A percentile compares a stretch with the other conserved stretches of the same genome.
phyloP scores from a whole-genome alignment of 306 rosid genomes.

The Oxytropis ochrocephala region DNA sequence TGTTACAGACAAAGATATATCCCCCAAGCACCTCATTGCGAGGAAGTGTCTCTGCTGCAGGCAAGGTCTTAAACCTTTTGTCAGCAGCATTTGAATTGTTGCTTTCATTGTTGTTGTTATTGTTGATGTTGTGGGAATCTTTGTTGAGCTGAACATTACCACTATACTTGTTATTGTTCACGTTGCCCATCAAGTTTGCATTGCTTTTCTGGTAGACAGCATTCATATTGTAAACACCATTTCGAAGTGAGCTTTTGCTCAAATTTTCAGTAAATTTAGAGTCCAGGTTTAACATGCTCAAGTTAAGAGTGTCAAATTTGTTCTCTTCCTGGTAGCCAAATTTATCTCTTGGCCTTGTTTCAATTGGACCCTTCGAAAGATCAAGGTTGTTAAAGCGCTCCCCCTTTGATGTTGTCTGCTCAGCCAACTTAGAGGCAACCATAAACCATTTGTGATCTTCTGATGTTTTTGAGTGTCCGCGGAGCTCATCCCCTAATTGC shows the following conservation, averaged over 20 bases:
- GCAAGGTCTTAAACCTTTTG: constrained; percentile 97
- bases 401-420: constrained; percentile 82
- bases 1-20: constrained; percentile 96
- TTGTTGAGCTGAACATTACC: constrained; percentile 59
- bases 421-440: constrained; percentile 94
- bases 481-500: constrained; percentile 97
- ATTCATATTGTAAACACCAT: constrained; percentile 59
- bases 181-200: constrained; percentile 44
- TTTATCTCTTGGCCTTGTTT: constrained; percentile 69
- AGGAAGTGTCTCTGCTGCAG: constrained; percentile 93
- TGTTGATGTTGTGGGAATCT: constrained; percentile 42
- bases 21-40: constrained; percentile 99
- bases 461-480: constrained; percentile 83
- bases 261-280: constrained; percentile 52
- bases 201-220: constrained; percentile 72
- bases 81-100: constrained; percentile 47
- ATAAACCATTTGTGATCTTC: constrained; percentile 93
- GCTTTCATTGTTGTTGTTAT: constrained; percentile 39
- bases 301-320: constrained; percentile 74
- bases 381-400: constrained; percentile 93
- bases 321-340: constrained; percentile 89
- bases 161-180: constrained; percentile 52
- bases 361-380: constrained; percentile 66
- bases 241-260: constrained; percentile 60
- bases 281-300: constrained; percentile 72